Evolutionary conservation across 2,329 filamentous ascomycete species (phyloP).

Genomic region (Monilinia laxa): DNA sequence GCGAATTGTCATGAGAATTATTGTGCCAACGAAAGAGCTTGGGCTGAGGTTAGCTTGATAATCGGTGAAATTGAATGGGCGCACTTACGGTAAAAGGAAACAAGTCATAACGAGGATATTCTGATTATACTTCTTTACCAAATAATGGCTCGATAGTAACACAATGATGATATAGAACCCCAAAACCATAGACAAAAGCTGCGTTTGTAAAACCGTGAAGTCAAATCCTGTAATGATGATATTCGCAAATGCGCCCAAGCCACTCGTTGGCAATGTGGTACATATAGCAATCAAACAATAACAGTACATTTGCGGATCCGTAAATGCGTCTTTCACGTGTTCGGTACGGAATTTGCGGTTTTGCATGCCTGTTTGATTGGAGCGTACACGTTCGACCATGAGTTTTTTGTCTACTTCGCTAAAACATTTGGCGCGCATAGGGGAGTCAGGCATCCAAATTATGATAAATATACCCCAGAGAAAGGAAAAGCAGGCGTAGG

Average conservation of each 20-base stretch:
- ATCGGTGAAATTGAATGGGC: neutral
- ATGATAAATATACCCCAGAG: conserved; percentile 45
- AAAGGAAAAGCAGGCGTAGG: conserved; percentile 48
- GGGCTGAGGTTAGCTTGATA: neutral
- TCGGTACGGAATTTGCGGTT: conserved; percentile 51
- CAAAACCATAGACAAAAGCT: conserved; percentile 72
- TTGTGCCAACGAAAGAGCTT: conserved; percentile 68
- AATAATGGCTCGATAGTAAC: conserved; percentile 62
- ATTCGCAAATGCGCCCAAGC: conserved; percentile 70
- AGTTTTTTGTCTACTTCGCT: conserved; percentile 47
- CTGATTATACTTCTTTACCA: conserved; percentile 68
- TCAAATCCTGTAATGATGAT: conserved; percentile 71
- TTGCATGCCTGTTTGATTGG: conserved; percentile 58
- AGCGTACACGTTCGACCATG: conserved; percentile 53
- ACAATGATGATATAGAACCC: conserved; percentile 73
- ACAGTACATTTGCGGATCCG: conserved; percentile 65
- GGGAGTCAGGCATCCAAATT: conserved; percentile 51
- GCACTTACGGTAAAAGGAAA: conserved; percentile 62
- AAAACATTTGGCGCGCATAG: conserved; percentile 48
- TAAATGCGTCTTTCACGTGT: conserved; percentile 53
- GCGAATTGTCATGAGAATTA: conserved; percentile 67
- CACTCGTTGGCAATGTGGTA: conserved; percentile 71
- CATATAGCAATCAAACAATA: conserved; percentile 66
- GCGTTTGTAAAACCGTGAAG: conserved; percentile 65
- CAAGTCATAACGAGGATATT: conserved; percentile 65